Evolutionary conservation across 257 asterid species (phyloP), one percentile per base, ranked within the genome.

Genomic region (Asclepias syriaca): DNA sequence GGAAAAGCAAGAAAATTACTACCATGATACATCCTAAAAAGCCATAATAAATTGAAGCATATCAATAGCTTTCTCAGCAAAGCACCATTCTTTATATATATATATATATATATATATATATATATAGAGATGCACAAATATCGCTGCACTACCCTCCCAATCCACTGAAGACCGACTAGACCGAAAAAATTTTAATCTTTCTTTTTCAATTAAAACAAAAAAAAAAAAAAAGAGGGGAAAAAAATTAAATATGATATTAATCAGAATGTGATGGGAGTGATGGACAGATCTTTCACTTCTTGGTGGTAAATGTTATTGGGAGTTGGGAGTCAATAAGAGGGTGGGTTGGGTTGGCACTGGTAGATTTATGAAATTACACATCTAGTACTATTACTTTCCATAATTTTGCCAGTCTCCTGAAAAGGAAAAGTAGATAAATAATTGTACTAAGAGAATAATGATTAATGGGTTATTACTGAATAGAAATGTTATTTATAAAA

Each of bases 31-130:
- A 46, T 7, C 3, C 70, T 54, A 16, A 58, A 68, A 34, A 74
- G n/a, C 57, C 65, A 70, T 63, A 27, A 70, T 63, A 27, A 50
- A 72, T 18, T 49, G 6, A 18, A 22, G 56, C n/a, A 18, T 53
- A 18, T 53, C 13, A 53, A 6, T 16, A 8, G 13, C 51, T 21
- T 22, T 45, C 29, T 68, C 61, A 71, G 46, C 46, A 34, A 3
- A 60, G 73, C 68, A 67, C 78, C 78, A 68, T 67, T 74, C 19
- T 3, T 29, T 18, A 29, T 6, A 74, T 68, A 56, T 56, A 67
- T 57, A 66, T 50, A 40, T 6, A 16, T 27, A 27, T n/a, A n/a
- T 18, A 29, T 6, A 74, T 68, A 56, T 56, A 67, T 57, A 66
- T 50, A 40, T 6, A 16, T 27, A 27, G n/a, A n/a, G n/a, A n/a